Conservation (phyloP, 441 rosid genomes). For the Kokia cookei region DNA sequence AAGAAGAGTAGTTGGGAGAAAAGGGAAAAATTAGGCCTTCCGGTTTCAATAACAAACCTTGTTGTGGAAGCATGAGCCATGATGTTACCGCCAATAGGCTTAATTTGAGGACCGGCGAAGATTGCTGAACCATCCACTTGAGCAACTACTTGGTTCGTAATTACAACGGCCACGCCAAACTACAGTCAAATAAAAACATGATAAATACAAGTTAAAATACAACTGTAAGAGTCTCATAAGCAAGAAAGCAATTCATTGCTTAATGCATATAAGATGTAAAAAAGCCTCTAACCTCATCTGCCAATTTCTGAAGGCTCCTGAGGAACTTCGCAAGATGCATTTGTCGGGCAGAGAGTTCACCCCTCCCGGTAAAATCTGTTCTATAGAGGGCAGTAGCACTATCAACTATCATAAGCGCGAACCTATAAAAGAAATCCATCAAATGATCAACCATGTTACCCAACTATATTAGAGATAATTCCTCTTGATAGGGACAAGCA, state of each 20-base stretch:
- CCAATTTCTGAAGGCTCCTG: constrained; percentile 91
- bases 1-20: background rate
- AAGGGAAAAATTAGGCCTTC: background rate
- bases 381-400: constrained; percentile 94
- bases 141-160: constrained; percentile 96
- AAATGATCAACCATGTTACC: background rate
- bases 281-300: constrained; percentile 65
- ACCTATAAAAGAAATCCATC: constrained; percentile 40
- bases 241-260: background rate
- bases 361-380: constrained; percentile 96
- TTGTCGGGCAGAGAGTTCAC: constrained; percentile 96
- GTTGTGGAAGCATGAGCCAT: constrained; percentile 99
- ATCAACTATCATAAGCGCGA: constrained; percentile 94
- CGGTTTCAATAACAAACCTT: constrained; percentile 35
- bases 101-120: constrained; percentile 92
- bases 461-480: background rate
- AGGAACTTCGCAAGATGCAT: constrained; percentile 98
- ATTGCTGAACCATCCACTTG: constrained; percentile 97
- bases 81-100: constrained; percentile 95
- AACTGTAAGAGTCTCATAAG: background rate
- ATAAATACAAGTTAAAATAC: background rate
- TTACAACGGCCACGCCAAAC: constrained; percentile 95
- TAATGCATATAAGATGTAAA: background rate
- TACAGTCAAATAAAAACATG: constrained; percentile 16
- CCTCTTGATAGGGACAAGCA: background rate